Evolutionary conservation across 805 yeast genomes (phyloP).

Genomic region (Candida pini): DNA sequence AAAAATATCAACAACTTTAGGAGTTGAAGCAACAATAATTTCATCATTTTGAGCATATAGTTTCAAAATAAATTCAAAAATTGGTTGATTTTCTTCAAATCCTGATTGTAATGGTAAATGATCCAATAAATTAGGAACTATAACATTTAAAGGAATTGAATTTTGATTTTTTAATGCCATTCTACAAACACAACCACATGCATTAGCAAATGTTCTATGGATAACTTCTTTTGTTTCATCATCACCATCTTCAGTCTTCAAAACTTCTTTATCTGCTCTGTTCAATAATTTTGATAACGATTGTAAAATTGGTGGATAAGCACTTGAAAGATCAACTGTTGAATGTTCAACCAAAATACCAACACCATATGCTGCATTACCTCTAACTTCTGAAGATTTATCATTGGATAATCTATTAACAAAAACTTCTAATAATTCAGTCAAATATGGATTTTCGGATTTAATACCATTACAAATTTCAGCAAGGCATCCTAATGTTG

Average conservation of each 20-base stretch:
- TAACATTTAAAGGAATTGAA: slow-evolving; percentile 71
- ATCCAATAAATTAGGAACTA: slow-evolving; percentile 65
- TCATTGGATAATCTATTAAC: slow-evolving; percentile 64
- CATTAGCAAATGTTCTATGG: slow-evolving; percentile 85
- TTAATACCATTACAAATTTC: slow-evolving; percentile 79
- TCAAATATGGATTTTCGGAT: slow-evolving; percentile 55
- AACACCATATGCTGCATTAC: slow-evolving; percentile 94
- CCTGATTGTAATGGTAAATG: slow-evolving; percentile 87
- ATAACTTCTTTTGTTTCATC: slow-evolving; percentile 76
- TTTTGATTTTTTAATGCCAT: slow-evolving; percentile 68
- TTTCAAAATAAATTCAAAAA: slow-evolving; percentile 69
- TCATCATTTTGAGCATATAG: slow-evolving; percentile 62
- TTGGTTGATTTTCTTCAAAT: slow-evolving; percentile 88
- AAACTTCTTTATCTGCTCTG: slow-evolving; percentile 69
- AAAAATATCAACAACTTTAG: slow-evolving; percentile 60
- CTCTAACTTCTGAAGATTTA: slow-evolving; percentile 80
- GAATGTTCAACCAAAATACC: slow-evolving; percentile 65
- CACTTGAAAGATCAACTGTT: slow-evolving; percentile 48
- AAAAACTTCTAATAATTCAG: slow-evolving; percentile 67
- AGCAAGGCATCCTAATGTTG: slow-evolving; percentile 85
- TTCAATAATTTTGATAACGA: slow-evolving; percentile 66
- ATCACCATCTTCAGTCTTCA: slow-evolving; percentile 56
- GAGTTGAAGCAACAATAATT: slow-evolving; percentile 49
- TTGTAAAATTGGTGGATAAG: slow-evolving; percentile 64
- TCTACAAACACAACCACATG: slow-evolving; percentile 95